Evolutionary conservation across 768 basidiomycete genomes (phyloP), one percentile per base, ranked within the genome.

Genomic region (Boletellus ananas): DNA sequence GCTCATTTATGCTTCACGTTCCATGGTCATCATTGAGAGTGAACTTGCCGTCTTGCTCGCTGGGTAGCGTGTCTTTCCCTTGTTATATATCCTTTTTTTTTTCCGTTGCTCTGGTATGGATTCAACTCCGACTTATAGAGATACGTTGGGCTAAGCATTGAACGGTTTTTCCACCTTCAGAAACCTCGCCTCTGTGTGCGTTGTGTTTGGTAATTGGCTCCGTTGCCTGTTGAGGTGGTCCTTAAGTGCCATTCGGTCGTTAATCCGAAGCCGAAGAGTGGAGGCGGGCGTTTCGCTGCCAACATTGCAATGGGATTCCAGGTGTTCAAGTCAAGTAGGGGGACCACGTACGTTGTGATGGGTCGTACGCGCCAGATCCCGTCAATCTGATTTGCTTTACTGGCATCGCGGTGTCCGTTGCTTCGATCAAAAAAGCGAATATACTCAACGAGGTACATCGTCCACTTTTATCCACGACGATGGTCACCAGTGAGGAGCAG

Each of bases 291-390:
- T 72, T 9, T 73, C 71, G 29, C 71, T 90, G 25, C 88, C 87
- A 87, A 90, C 60, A 76, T 90, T 31, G 85, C 86, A 6, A 73
- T 93, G 47, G 85, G 92, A 66, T 75, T 93, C 68, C 90, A 91
- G 0, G 91, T 93, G 7, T 94, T 90, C 70, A 93, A 90, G 64
- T 88, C 90, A 60, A 87, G 83, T 58, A 81, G 81, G 50, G 80
- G 87, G 60, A 89, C 87, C 0, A 90, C 90, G 88, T 89, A 66
- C 68, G 85, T 57, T 21, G 12, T 3, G 17, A 23, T 31, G 12
- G 5, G 16, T 0, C 1, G 27, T 14, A 18, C 11, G 14, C 31
- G 29, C 10, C 3, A 6, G 20, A 11, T 44, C 11, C 7, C 3
- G 17, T 2, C 25, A 16, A 18, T 12, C 34, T 38, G n/a, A 50